Percentiles rank a stretch among this genome's conserved stretches.
Conservation (phyloP, 2,329 filamentous ascomycete species). For the Ophioceras dolichostomum region DNA sequence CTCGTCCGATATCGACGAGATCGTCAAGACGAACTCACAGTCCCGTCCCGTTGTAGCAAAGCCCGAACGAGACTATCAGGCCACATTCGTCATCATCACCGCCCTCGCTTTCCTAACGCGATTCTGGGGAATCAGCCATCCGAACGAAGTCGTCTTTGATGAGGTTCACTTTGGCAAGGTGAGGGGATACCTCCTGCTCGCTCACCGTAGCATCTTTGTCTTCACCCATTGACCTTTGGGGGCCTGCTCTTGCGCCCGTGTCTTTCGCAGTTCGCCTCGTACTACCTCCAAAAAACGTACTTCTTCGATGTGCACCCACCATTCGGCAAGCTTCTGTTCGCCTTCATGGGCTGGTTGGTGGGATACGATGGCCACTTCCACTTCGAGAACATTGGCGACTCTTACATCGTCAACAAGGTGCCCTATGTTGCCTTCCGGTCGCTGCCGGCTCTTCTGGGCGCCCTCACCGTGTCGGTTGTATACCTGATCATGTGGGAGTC, state of each 20-base stretch:
- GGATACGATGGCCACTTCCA: conserved; percentile 95
- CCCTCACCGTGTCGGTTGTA: conserved; percentile 83
- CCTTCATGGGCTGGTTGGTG: conserved; percentile 92
- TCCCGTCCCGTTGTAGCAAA: conserved; percentile 25
- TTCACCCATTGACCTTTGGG: too few species aligned
- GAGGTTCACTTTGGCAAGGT: conserved; percentile 99
- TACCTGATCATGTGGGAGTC: conserved; percentile 99
- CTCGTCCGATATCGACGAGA: conserved; percentile 33
- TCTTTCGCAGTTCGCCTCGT: conserved; percentile 60
- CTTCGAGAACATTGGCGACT: conserved; percentile 98
- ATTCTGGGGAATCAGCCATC: conserved; percentile 93
- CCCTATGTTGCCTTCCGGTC: conserved; percentile 94
- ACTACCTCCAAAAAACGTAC: conserved; percentile 91
- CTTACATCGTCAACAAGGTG: conserved; percentile 92
- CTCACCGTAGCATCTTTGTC: neutral
- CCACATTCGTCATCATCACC: conserved; percentile 68
- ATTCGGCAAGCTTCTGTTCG: conserved; percentile 95
- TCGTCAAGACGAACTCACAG: conserved; percentile 24
- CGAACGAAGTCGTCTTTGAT: conserved; percentile 94
- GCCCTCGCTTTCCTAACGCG: conserved; percentile 76
- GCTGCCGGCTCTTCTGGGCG: conserved; percentile 81
- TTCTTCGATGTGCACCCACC: conserved; percentile 99
- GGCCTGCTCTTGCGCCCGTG: neutral
- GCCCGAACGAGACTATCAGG: conserved; percentile 74
- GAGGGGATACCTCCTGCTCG: too few species aligned